Base-by-base conservation (phyloP, 2,329 filamentous ascomycete genomes). In the Dendryphion nanum region DNA sequence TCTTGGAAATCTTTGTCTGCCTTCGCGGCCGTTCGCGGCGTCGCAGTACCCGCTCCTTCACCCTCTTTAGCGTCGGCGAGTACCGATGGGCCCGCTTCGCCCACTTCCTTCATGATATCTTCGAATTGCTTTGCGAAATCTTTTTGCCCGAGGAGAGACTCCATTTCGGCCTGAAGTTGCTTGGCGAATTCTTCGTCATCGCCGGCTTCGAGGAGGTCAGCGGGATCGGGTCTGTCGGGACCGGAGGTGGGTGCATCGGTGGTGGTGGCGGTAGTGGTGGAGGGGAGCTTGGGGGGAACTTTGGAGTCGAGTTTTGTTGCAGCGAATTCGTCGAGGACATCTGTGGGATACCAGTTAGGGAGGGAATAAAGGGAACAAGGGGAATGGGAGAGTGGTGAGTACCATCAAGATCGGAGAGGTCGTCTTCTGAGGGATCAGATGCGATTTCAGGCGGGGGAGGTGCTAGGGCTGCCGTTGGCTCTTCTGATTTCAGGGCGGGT, bases 241-340 rank as follows among this genome's bases (percentile, higher is more conserved):
- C 61, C 60, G 16, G 69, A 70, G 5, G 70, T 57, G 23, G 23
- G 23, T 26, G 23, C 10, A 8, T 8, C 23, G 20, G 68, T 41
- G 33, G 65, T 53, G 34, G 70, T 57, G 20, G 68, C 41, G 34
- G 65, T 53, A 35, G 62, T 56, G 32, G 64, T 53, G 29, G 55
- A 53, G 35, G 45, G 53, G 3, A 52, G 35, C 4, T 47, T 31
- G 26, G 52, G 53, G 44, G 50, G 49, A 30, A 64, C 58, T 61
- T 73, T 76, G 52, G 67, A 59, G 50, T 78, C 71, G 41, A 82
- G 55, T 50, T 83, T 81, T 35, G 76, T 74, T 18, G 84, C 70
- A 29, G 84, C 83, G 69, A 98, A 98, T 48, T 96, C 86, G 61
- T 96, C 89, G 18, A 98, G 82, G 67, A 97, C 85, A 54, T 97